Evolutionary conservation across 345 rosid genomes (phyloP).

Genomic region (Bruguiera sexangula): DNA sequence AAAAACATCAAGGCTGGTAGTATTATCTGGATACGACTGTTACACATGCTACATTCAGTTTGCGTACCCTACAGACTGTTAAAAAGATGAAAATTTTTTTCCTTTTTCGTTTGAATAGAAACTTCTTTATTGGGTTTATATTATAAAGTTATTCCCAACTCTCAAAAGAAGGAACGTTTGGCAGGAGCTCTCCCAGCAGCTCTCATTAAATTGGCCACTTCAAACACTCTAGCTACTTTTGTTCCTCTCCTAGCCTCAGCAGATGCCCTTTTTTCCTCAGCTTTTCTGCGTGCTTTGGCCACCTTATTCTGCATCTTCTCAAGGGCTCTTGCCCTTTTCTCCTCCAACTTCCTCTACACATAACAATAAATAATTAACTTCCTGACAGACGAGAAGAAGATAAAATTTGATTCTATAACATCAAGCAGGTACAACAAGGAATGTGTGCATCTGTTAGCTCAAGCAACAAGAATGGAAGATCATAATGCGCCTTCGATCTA

Average conservation of each 20-base stretch:
- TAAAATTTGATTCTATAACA: too few species aligned
- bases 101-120: background rate
- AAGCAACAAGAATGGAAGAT: too few species aligned
- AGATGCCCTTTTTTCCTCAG: conserved; percentile 90
- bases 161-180: conserved; percentile 73
- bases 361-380: too few species aligned
- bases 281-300: conserved; percentile 78
- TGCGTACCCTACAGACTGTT: too few species aligned
- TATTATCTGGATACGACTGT: too few species aligned
- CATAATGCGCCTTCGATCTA: too few species aligned
- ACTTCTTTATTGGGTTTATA: background rate
- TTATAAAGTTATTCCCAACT: background rate
- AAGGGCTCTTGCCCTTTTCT: conserved; percentile 70
- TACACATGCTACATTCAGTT: too few species aligned
- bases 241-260: conserved; percentile 82
- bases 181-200: conserved; percentile 88
- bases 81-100: background rate
- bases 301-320: conserved; percentile 91
- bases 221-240: conserved; percentile 66
- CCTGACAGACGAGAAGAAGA: too few species aligned
- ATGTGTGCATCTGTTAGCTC: too few species aligned
- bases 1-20: background rate
- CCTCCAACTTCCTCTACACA: conserved; percentile 87
- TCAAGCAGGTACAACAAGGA: too few species aligned
- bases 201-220: conserved; percentile 81